Evolutionary conservation across 2,329 filamentous ascomycete genomes (phyloP).

Genomic region (Cladosporium velox): DNA sequence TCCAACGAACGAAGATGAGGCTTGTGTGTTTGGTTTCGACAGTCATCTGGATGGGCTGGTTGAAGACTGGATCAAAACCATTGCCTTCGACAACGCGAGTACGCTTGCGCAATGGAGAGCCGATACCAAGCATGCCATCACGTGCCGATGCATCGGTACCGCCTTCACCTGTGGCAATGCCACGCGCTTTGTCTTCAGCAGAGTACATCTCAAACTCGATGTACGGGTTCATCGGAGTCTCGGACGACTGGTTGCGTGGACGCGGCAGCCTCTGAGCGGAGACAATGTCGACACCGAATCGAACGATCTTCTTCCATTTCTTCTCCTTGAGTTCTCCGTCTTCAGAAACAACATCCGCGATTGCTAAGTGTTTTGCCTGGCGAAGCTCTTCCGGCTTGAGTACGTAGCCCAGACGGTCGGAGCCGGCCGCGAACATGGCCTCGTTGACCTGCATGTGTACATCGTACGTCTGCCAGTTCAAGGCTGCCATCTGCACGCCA

Average conservation of each 20-base stretch:
- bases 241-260: slow-evolving; percentile 67
- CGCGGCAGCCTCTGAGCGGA: slow-evolving; percentile 94
- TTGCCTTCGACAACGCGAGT: slow-evolving; percentile 84
- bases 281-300: slow-evolving; percentile 83
- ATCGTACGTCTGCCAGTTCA: slow-evolving; percentile 99
- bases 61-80: slow-evolving; percentile 89
- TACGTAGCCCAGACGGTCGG: slow-evolving; percentile 86
- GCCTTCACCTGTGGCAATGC: slow-evolving; percentile 66
- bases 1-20: slow-evolving; percentile 90
- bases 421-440: slow-evolving; percentile 92
- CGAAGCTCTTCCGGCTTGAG: slow-evolving; percentile 87
- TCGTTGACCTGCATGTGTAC: slow-evolving; percentile 94
- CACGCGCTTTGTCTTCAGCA: slow-evolving; percentile 85
- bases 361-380: slow-evolving; percentile 60
- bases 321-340: slow-evolving; percentile 58
- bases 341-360: slow-evolving; percentile 54
- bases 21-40: slow-evolving; percentile 93
- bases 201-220: slow-evolving; percentile 94
- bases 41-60: slow-evolving; percentile 75
- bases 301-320: slow-evolving; percentile 77
- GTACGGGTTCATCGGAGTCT: slow-evolving; percentile 83
- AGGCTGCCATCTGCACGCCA: slow-evolving; percentile 94
- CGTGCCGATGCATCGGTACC: slow-evolving; percentile 65
- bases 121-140: slow-evolving; percentile 66
- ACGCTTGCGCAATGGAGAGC: slow-evolving; percentile 72